Base-by-base conservation (phyloP, 164 flowering plant genomes). In the Umbellularia californica region DNA sequence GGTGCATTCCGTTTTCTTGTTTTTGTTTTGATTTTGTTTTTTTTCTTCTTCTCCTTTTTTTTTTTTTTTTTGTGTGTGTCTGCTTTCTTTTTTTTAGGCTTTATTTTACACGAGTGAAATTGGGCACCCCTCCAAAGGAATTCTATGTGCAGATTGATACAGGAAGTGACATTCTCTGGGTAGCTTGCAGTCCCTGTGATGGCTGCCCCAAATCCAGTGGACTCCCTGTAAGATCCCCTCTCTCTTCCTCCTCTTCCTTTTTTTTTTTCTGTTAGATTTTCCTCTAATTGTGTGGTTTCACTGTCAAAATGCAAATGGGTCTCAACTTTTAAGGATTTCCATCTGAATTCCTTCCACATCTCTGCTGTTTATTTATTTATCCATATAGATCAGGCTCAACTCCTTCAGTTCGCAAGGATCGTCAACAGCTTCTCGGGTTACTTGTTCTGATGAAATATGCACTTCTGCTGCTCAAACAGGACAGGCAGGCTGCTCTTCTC, bases 151-250 rank as follows among this genome's bases (percentile, higher is more conserved):
- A 96, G 81, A 91, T 96, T 77, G 99, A 96, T 78, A 92, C 98
- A 0, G 99, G 99, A 82, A 96, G 99, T 76, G 97, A 96, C 82
- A 90, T 92, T 23, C 78, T 94, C 67, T 96, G 99, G 99, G 92
- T 96, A 23, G 75, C 89, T 78, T 96, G 99, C 80, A 79, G 58
- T 70, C 78, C 89, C 41, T 96, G 99, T 81, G 82, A 73, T 72
- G 95, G 93, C 65, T 96, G 99, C 80, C 99, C 99, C 0, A 78
- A 30, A 51, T 70, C 87, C 15, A 96, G 97, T 70, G 98, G 93
- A 25, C 97, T 96, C 58, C 84, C 86, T 41, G 99, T 94, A 88
- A 79, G 58, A 67, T 68, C 33, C 20, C 65, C 63, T 65, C 60
- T 70, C 65, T 62, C 68, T 28, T 28, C 22, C 55, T 50, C 64